Conservation (phyloP, 257 asterid genomes). For the Petrea volubilis region DNA sequence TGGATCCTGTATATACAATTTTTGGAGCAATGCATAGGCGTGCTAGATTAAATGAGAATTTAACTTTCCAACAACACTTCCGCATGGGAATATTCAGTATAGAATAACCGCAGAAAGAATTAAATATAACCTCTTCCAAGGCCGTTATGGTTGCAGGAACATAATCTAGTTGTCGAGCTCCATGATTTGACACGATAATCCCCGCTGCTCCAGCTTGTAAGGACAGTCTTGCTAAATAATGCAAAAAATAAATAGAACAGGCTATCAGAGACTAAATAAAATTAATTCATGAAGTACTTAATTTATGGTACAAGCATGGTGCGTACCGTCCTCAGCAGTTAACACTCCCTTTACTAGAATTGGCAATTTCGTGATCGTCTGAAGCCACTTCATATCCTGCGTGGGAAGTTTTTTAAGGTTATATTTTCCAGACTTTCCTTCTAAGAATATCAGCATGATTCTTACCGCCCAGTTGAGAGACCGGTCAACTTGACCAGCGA, state of each 20-base stretch:
- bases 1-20: no score
- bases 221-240: slow-evolving; percentile 49
- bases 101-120: not conserved
- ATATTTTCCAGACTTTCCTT: not conserved
- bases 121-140: slow-evolving; percentile 63
- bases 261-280: not conserved
- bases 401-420: not conserved
- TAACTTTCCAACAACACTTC: not conserved
- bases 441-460: slow-evolving; percentile 2
- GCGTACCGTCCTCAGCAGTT: slow-evolving; percentile 81
- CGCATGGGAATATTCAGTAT: not conserved
- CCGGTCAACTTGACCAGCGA: slow-evolving; percentile 59
- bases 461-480: slow-evolving; percentile 81
- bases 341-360: slow-evolving; percentile 80
- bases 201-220: slow-evolving; percentile 77
- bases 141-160: slow-evolving; percentile 71
- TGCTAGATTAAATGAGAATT: no score
- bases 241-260: not conserved
- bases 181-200: slow-evolving; percentile 82
- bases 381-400: slow-evolving; percentile 90
- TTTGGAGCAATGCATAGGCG: no score
- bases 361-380: slow-evolving; percentile 67
- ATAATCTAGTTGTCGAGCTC: slow-evolving; percentile 88
- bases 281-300: not conserved
- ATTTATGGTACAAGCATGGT: not conserved